Base-by-base conservation (phyloP, 2,329 filamentous ascomycete genomes). In the Colletotrichum scovillei region DNA sequence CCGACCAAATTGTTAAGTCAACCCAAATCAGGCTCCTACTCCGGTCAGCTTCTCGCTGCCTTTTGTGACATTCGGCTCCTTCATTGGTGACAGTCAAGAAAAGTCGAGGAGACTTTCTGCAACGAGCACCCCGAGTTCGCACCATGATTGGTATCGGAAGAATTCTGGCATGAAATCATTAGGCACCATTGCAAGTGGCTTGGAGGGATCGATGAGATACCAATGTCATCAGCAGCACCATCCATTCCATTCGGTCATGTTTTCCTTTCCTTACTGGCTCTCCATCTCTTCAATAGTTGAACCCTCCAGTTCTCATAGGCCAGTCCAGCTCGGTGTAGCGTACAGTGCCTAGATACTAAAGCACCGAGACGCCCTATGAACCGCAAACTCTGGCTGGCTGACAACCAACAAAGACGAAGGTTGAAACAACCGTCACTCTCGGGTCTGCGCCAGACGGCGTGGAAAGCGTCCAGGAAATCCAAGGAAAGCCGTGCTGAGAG, bases 391-490 rank as follows among this genome's bases (percentile, higher is more conserved):
- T n/a, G 49, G 14, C 22, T 56, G n/a, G 22, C 49, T 38, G 56
- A 12, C 35, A 52, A 53, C 49, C 55, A 38, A 12, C 16, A 46
- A 42, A 62, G 49, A 38, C 64, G 38, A 32, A 42, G 56, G 49
- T 38, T 57, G 52, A 72, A 72, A 72, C 69, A 69, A 42, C 64
- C 58, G 52, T 49, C 35, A 16, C 57, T 57, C 22, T 52, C 38
- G 68, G 57, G 35, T 57, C 22, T 35, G 32, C 32, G 32, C 32
- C 32, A 35, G 32, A 8, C 32, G 32, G 32, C 32, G 30, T 35
- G 16, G n/a, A 28, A 63, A 63, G 42, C n/a, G 19, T 49, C 16
- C 42, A 49, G 42, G 42, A 46, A 24, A 35, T 30, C 30, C 9
- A 53, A 30, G 7, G 26, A 32, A 53, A 32, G 46, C n/a, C 60